Conservation (phyloP, 352 stramenopile genomes). For the Pythium brachiatum region DNA sequence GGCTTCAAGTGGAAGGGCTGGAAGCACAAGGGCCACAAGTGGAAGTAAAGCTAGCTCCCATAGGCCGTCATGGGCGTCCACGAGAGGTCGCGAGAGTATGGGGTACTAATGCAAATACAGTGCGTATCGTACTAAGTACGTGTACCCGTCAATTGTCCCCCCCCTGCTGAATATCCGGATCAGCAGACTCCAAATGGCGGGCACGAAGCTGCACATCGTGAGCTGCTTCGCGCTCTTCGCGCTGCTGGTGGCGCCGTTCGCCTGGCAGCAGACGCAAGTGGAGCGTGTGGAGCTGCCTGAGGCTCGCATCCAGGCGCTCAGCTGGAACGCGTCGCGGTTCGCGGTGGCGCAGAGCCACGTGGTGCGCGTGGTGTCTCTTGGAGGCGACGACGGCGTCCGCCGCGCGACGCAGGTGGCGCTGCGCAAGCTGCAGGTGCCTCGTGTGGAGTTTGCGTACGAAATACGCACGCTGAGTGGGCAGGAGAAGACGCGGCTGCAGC, state of each 20-base stretch:
- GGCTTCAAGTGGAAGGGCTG: slow-evolving; percentile 32
- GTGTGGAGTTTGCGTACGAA: not conserved
- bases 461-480: not conserved
- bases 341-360: slow-evolving; percentile 16
- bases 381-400: too few relatives aligned
- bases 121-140: not conserved
- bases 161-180: not conserved
- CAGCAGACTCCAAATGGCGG: slow-evolving; percentile 46
- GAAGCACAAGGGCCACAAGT: slow-evolving; percentile 54
- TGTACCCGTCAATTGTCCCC: not conserved
- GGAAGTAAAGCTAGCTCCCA: too few relatives aligned
- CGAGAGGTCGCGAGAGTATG: not conserved
- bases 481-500: not conserved
- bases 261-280: slow-evolving; percentile 67
- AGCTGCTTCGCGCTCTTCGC: slow-evolving; percentile 71
- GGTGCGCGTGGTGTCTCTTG: not conserved
- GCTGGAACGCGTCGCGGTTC: slow-evolving; percentile 32
- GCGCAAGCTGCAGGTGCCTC: not conserved
- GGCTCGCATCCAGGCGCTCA: slow-evolving; percentile 52
- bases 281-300: slow-evolving; percentile 55
- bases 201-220: slow-evolving; percentile 74
- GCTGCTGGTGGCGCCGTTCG: slow-evolving; percentile 55
- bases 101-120: not conserved
- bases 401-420: not conserved
- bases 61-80: too few relatives aligned